These are phyloP conservation scores for Taphrina communis DNA, from an alignment of 1,139 yeast genomes.

Conservation along the genomic window DNA sequence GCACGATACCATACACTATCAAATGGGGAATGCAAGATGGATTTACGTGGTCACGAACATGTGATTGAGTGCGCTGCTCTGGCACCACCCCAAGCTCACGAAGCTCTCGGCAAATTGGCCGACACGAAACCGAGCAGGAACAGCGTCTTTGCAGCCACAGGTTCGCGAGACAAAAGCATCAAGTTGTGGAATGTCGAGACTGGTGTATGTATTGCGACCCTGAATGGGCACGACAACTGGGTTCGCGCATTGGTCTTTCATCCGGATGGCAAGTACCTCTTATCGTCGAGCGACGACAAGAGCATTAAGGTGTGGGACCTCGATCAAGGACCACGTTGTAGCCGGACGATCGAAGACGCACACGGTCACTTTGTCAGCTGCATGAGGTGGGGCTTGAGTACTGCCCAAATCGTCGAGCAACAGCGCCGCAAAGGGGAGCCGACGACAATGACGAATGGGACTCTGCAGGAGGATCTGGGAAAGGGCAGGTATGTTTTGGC, in stretches of 20 bases:
- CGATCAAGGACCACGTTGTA: constrained; percentile 59
- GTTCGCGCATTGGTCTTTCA: constrained; percentile 72
- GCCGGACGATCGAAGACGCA: constrained; percentile 60
- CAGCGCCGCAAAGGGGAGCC: constrained; percentile 43
- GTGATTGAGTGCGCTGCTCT: constrained; percentile 78
- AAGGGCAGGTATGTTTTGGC: constrained; percentile 56
- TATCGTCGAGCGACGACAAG: constrained; percentile 82
- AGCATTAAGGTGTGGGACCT: constrained; percentile 82
- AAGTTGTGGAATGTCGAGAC: constrained; percentile 78
- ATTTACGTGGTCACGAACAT: constrained; percentile 72
- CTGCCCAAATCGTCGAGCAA: constrained; percentile 18
- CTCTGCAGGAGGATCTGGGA: constrained; percentile 47
- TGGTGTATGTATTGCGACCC: constrained; percentile 63
- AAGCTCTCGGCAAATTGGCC: constrained; percentile 58
- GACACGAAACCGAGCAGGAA: constrained; percentile 33
- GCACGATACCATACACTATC: constrained; percentile 68
- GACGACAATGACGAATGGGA: background rate
- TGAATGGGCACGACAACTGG: constrained; percentile 87
- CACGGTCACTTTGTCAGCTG: constrained; percentile 78
- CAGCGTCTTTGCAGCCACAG: constrained; percentile 62
- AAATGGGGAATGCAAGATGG: constrained; percentile 71
- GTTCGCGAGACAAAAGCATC: constrained; percentile 78
- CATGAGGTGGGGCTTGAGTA: constrained; percentile 60
- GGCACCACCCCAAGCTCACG: constrained; percentile 63
- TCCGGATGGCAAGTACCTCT: constrained; percentile 73